Evolutionary conservation across 1,284 basidiomycete species (phyloP), one percentile per base, ranked within the genome.

Genomic region (Cryptococcus neoformans): DNA sequence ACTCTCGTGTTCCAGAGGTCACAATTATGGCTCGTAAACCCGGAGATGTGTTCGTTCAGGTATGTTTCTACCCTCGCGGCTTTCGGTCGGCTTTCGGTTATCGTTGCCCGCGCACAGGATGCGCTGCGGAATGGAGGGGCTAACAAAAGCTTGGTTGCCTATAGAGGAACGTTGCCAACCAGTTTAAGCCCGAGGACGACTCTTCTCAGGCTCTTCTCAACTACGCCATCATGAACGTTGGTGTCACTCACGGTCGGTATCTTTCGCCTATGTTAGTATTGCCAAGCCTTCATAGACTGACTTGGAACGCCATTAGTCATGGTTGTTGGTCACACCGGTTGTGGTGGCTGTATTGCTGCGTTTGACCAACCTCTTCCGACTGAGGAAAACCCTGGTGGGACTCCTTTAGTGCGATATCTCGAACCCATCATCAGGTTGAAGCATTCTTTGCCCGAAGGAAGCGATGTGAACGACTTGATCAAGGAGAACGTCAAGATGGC

Each of bases 291-390:
- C 4, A 28, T 28, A 28, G 28, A 28, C 28, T 28, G 28, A 28
- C 28, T 8, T 38, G 21, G 41, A 11, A 44, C 38, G 28, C 6
- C 6, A 55, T 54, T 71, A 89, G 88, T 93, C 61, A 81, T 90
- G 57, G 80, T 93, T 60, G 88, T 87, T 21, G 91, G 90, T 42
- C 91, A 92, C 75, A 87, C 86, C 6, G 80, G 84, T 62, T 93
- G 90, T 69, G 91, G 89, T 57, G 91, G 90, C 12, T 76, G 73
- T 59, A 86, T 85, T 28, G 80, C 81, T 0, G 88, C 88, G 0
- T 87, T 85, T 58, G 68, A 59, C 39, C 60, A 70, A 1, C 68
- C 68, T 3, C 57, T 59, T 21, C 66, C 66, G 40, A 51, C 51
- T 44, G 40, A 70, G 77, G 35, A 67, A 74, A 41, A 54, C 10